phyloP scores from a whole-genome alignment of 2,329 filamentous ascomycete species.

The Metarhizium sp. region DNA sequence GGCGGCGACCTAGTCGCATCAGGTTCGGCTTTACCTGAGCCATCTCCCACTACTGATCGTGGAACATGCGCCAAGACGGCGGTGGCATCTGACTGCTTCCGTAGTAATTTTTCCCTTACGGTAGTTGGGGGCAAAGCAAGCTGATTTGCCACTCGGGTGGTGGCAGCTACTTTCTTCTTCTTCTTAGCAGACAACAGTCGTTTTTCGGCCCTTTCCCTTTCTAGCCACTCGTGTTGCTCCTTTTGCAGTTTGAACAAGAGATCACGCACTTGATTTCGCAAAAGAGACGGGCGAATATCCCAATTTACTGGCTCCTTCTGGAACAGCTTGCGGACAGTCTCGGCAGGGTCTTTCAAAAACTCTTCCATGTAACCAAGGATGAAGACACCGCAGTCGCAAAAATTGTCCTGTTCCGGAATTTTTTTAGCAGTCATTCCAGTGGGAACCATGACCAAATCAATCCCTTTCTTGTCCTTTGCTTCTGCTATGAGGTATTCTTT shows the following conservation, averaged over 20 bases:
- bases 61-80: not conserved
- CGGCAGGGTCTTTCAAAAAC: constrained; percentile 67
- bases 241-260: constrained; percentile 55
- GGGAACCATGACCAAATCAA: constrained; percentile 27
- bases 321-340: constrained; percentile 59
- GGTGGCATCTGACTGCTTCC: not conserved
- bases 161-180: constrained; percentile 1
- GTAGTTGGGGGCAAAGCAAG: not conserved
- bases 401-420: constrained; percentile 75
- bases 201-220: constrained; percentile 26
- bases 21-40: not conserved
- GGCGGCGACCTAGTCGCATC: not conserved
- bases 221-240: constrained; percentile 39
- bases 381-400: constrained; percentile 82
- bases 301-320: constrained; percentile 42
- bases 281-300: constrained; percentile 45
- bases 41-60: too few relatives aligned
- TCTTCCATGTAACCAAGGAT: constrained; percentile 75
- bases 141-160: not conserved
- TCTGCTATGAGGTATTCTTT: constrained; percentile 72
- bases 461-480: constrained; percentile 49
- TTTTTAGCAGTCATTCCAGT: constrained; percentile 58
- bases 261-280: constrained; percentile 57
- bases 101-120: not conserved
- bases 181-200: constrained; percentile 19